Evolutionary conservation across 352 stramenopile genomes (phyloP), one percentile per base, ranked within the genome.

Genomic region (Globisporangium cystogenes): DNA sequence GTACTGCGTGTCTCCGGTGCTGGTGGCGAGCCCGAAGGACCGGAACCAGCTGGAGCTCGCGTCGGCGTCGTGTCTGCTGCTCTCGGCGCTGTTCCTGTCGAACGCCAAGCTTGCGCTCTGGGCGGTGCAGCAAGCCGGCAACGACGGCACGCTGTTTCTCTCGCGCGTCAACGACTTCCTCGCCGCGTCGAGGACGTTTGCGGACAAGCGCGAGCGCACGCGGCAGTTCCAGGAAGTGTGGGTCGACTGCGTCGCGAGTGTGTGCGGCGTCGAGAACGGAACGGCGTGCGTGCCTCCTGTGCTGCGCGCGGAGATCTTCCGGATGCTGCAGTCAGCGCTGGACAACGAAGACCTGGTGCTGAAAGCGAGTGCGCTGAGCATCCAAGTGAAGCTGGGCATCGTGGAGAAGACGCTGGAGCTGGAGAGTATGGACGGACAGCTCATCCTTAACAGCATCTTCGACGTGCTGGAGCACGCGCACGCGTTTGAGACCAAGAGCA

Each of bases 61-160:
- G 2, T 76, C 79, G 26, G 64, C 79, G 0, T 87, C 77, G 11
- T 91, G 79, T 43, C 35, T 94, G 16, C 53, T 94, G 11, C 58
- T 94, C 1, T 93, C 79, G 12, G 74, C 77, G 24, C 58, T 94
- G 21, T 92, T 94, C 48, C 64, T 94, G 1, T 87, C 78, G 1
- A 94, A 94, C 48, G 59, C 84, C 1, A 94, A 91, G 53, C 82
- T 94, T 47, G 84, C 77, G 29, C 60, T 92, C 5, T 87, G 73
- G 75, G 76, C 68, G 16, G 74, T 89, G 1, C 76, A 92, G 59
- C 74, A 87, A 55, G 77, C 69, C 1, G 67, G 60, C 23, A 82
- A 86, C 44, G 78, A 86, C 29, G 77, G 76, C 8, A 82, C 75
- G 14, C 66, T 70, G 3, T 79, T 87, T 41, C 59, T 90, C 14